These are phyloP conservation scores for Pseudogymnoascus sp. DNA, from an alignment of 2,329 filamentous ascomycete species.

Conservation along the genomic window DNA sequence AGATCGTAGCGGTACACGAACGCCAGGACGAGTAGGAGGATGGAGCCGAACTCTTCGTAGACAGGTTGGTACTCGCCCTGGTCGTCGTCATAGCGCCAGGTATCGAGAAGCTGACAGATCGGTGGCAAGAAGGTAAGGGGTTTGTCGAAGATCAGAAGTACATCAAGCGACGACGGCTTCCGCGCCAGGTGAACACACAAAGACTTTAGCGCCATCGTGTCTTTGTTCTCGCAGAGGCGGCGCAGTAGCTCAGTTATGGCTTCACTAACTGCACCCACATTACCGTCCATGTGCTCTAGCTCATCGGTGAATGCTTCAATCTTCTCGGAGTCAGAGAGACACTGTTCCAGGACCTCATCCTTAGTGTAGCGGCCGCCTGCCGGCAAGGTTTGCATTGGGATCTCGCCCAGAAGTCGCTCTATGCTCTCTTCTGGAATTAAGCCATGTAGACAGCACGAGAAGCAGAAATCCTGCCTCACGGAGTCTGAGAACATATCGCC, in stretches of 20 bases:
- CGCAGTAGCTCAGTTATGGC: slow-evolving; percentile 67
- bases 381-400: slow-evolving; percentile 71
- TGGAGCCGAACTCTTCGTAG: slow-evolving; percentile 77
- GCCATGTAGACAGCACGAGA: slow-evolving; percentile 80
- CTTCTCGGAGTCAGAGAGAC: slow-evolving; percentile 65
- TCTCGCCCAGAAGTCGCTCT: slow-evolving; percentile 72
- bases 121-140: slow-evolving; percentile 63
- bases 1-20: slow-evolving; percentile 71
- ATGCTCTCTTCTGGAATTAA: slow-evolving; percentile 74
- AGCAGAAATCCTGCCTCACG: slow-evolving; percentile 76
- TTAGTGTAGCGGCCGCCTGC: slow-evolving; percentile 68
- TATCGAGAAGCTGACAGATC: slow-evolving; percentile 66
- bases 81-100: slow-evolving; percentile 75
- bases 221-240: slow-evolving; percentile 62
- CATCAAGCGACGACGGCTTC: slow-evolving; percentile 64
- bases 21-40: slow-evolving; percentile 64
- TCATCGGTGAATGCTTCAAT: slow-evolving; percentile 71
- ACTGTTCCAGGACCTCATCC: slow-evolving; percentile 70
- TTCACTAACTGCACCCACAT: slow-evolving; percentile 75
- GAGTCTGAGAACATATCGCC: slow-evolving; percentile 52
- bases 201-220: slow-evolving; percentile 72
- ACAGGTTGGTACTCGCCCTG: slow-evolving; percentile 78
- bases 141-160: slow-evolving; percentile 68
- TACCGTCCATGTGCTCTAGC: slow-evolving; percentile 83
- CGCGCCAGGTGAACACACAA: slow-evolving; percentile 67